These are phyloP conservation scores for Didymella arachidicola DNA, from an alignment of 2,329 filamentous ascomycete species.

Conservation along the genomic window DNA sequence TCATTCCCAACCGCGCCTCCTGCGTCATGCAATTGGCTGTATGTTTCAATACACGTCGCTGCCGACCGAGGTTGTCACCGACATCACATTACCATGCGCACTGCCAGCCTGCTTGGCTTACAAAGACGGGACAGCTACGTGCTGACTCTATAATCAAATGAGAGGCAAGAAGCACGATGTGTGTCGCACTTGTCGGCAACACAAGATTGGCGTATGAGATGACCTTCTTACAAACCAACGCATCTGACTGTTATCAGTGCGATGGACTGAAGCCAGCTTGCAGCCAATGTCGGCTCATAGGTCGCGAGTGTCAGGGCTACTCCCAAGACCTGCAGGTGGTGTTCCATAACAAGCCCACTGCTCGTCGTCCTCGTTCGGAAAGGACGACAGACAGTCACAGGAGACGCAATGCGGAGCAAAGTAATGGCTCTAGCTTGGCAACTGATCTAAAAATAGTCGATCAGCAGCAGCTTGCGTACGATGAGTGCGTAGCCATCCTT, in stretches of 20 bases:
- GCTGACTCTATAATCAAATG: background rate
- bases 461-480: conserved; percentile 1
- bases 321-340: conserved; percentile 6
- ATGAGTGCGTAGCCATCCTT: conserved; percentile 9
- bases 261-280: conserved; percentile 7
- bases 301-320: conserved; percentile 8
- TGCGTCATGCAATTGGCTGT: conserved; percentile 9
- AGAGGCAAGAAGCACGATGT: conserved; percentile 13
- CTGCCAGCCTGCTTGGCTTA: background rate
- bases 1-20: conserved; percentile 7
- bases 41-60: background rate
- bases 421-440: background rate
- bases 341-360: conserved; percentile 7
- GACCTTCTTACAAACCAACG: background rate
- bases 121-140: background rate
- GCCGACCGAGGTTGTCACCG: background rate
- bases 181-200: conserved; percentile 12
- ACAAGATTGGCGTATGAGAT: conserved; percentile 10
- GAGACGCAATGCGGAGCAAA: background rate
- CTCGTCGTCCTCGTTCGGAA: background rate
- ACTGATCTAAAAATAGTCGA: too few relatives aligned
- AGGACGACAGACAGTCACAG: background rate
- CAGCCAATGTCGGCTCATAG: conserved; percentile 8
- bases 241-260: conserved; percentile 3
- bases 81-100: background rate